Evolutionary conservation across 2,329 filamentous ascomycete genomes (phyloP).

Genomic region (Drechslera avenae): DNA sequence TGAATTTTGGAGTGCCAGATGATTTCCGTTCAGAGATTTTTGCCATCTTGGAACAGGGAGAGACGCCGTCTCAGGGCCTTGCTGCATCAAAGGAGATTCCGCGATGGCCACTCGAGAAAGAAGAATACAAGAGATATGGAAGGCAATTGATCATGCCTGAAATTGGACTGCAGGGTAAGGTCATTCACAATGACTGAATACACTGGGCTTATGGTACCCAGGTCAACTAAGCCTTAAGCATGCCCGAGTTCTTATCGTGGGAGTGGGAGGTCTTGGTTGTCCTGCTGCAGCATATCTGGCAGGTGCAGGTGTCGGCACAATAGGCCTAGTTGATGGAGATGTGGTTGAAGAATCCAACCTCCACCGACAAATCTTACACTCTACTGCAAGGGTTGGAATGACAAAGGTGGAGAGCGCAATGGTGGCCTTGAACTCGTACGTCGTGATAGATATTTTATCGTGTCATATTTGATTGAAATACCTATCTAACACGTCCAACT

Average conservation of each 20-base stretch:
- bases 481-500: conserved; percentile 12
- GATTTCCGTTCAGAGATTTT: conserved; percentile 52
- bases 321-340: conserved; percentile 89
- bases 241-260: conserved; percentile 78
- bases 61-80: not conserved
- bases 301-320: conserved; percentile 80
- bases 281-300: conserved; percentile 92
- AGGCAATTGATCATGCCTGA: conserved; percentile 87
- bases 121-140: conserved; percentile 86
- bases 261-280: conserved; percentile 87
- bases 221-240: conserved; percentile 76
- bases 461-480: not conserved
- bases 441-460: conserved; percentile 12
- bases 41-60: conserved; percentile 40
- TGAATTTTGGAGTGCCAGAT: conserved; percentile 50
- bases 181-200: not conserved
- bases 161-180: conserved; percentile 73
- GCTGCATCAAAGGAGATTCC: conserved; percentile 10
- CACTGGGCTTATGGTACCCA: conserved; percentile 39
- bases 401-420: conserved; percentile 77
- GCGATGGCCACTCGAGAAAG: conserved; percentile 69
- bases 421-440: conserved; percentile 52
- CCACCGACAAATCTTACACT: conserved; percentile 88
- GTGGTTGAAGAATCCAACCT: conserved; percentile 87
- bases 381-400: conserved; percentile 70